These are phyloP conservation scores for Nemania diffusa DNA, from an alignment of 2,329 filamentous ascomycete species.

Conservation along the genomic window DNA sequence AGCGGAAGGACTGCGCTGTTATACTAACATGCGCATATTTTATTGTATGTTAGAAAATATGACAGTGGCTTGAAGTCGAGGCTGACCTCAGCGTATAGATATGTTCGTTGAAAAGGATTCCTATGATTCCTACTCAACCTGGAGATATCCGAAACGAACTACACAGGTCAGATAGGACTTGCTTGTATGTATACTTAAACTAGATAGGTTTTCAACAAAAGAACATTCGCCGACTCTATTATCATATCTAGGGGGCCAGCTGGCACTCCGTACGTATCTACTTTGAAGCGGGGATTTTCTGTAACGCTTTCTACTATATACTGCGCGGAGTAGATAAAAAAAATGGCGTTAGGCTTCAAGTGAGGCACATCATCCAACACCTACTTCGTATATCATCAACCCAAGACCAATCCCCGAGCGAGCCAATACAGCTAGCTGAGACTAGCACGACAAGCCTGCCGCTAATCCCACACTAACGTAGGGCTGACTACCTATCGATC, in stretches of 20 bases:
- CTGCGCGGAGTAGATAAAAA: neutral
- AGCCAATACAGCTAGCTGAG: neutral
- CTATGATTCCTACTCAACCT: neutral
- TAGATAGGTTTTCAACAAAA: neutral
- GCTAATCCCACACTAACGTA: constrained; percentile 23
- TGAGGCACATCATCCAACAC: neutral
- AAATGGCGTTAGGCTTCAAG: neutral
- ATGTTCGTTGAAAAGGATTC: neutral
- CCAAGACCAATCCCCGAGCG: constrained; percentile 2
- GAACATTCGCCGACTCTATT: neutral
- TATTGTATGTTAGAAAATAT: constrained; percentile 4
- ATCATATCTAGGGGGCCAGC: neutral
- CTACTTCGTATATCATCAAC: constrained; percentile 21
- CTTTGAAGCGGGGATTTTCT: neutral
- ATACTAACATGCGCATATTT: neutral
- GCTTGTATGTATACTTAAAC: neutral
- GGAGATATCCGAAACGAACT: neutral
- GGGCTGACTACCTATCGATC: constrained; percentile 28
- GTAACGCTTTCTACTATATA: neutral
- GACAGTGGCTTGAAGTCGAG: neutral
- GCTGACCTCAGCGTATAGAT: neutral
- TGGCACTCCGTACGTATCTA: neutral
- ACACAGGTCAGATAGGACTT: neutral
- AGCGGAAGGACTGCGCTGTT: neutral
- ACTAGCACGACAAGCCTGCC: constrained; percentile 24